phyloP scores from a whole-genome alignment of 2,329 filamentous ascomycete species.

The Hypoxylon sp. region DNA sequence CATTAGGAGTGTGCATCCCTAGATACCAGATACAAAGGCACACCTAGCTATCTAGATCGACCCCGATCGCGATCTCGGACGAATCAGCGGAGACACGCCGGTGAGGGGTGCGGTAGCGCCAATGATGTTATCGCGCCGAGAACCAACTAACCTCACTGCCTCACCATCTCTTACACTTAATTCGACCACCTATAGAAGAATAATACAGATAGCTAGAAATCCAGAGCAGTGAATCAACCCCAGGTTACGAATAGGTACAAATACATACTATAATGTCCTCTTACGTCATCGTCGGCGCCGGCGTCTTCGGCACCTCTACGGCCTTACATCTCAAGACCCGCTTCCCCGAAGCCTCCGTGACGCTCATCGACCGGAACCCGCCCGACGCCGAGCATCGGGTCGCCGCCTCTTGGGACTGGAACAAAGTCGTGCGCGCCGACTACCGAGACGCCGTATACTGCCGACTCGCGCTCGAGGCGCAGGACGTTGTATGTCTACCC shows the following conservation, averaged over 20 bases:
- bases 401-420: slow-evolving; percentile 77
- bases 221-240: no score
- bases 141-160: no score
- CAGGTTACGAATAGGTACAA: no score
- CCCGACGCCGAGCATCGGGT: slow-evolving; percentile 55
- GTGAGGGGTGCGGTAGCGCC: no score
- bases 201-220: no score
- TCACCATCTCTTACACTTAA: no score
- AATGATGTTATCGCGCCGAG: slow-evolving; percentile 8
- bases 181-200: no score
- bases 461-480: slow-evolving; percentile 70
- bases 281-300: slow-evolving; percentile 70
- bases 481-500: no score
- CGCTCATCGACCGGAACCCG: slow-evolving; percentile 65
- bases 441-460: slow-evolving; percentile 72
- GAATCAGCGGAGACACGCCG: slow-evolving; percentile 19
- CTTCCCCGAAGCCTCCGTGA: slow-evolving; percentile 60
- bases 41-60: no score
- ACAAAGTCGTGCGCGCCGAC: slow-evolving; percentile 75
- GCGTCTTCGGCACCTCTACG: slow-evolving; percentile 71
- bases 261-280: no score
- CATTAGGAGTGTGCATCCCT: no score
- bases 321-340: slow-evolving; percentile 68
- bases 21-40: no score
- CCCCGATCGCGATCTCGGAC: slow-evolving; percentile 24